phyloP scores from a whole-genome alignment of 2,329 filamentous ascomycete species.

The Zymoseptoria tritici region DNA sequence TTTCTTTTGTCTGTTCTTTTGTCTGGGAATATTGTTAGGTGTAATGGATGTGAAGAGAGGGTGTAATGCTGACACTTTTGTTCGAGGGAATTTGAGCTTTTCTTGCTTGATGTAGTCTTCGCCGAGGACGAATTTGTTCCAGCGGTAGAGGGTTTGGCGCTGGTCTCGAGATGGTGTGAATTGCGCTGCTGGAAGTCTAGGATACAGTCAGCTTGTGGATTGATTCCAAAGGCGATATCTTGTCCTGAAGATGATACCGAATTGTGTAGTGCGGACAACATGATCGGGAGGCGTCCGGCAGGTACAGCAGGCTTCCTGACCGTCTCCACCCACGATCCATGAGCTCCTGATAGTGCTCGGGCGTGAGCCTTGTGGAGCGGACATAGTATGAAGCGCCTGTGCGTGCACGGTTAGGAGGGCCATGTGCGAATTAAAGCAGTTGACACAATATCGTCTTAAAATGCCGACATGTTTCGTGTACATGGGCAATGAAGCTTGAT shows the following conservation, averaged over 20 bases:
- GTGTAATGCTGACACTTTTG: conserved; percentile 52
- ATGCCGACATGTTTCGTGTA: too few relatives aligned
- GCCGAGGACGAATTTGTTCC: conserved; percentile 64
- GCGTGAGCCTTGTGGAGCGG: conserved; percentile 52
- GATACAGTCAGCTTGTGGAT: conserved; percentile 1
- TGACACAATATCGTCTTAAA: too few relatives aligned
- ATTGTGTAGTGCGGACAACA: conserved; percentile 93
- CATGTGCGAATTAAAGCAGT: background rate
- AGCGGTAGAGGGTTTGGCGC: conserved; percentile 66
- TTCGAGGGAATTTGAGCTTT: conserved; percentile 57
- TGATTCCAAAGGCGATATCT: background rate
- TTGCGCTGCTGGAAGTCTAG: conserved; percentile 53
- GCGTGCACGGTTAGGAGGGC: background rate
- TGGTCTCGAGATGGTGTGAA: conserved; percentile 66
- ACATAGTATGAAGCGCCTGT: conserved; percentile 69
- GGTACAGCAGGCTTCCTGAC: conserved; percentile 60
- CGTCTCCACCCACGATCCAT: conserved; percentile 70
- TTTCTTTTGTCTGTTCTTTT: conserved; percentile 48
- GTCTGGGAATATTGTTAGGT: background rate
- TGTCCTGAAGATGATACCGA: conserved; percentile 31
- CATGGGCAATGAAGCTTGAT: too few relatives aligned
- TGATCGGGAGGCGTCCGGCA: conserved; percentile 67
- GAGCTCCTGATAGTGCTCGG: conserved; percentile 62
- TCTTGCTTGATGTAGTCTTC: conserved; percentile 59
- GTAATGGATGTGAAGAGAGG: background rate